Conservation (phyloP, 208 protist species). For the Acanthamoeba healyi region DNA sequence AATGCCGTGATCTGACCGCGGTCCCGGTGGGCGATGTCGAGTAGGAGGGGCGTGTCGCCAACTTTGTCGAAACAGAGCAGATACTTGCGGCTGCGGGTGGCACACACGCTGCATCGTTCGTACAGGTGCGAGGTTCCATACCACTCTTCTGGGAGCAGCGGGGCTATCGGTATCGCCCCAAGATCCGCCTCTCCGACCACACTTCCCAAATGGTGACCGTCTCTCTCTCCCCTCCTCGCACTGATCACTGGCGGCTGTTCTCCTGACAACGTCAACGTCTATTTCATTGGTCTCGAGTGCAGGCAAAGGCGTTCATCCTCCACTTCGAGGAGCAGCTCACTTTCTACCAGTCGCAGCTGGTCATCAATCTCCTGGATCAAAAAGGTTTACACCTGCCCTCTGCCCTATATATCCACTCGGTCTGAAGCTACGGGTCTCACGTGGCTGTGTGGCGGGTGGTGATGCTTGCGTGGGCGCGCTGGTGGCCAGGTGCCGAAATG, state of each 20-base stretch:
- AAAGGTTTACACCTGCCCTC: neutral
- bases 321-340: constrained; percentile 59
- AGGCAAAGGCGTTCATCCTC: constrained; percentile 59
- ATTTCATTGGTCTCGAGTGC: neutral
- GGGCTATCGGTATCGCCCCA: constrained; percentile 28
- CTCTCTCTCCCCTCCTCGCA: too few relatives aligned
- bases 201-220: neutral
- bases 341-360: constrained; percentile 22
- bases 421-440: neutral
- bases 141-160: constrained; percentile 88
- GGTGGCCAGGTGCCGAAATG: neutral
- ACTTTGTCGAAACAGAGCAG: too few relatives aligned
- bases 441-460: too few relatives aligned
- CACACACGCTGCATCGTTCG: too few relatives aligned
- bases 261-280: too few relatives aligned
- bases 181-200: constrained; percentile 9
- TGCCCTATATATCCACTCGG: neutral
- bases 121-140: too few relatives aligned
- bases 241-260: neutral
- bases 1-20: too few relatives aligned
- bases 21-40: too few relatives aligned
- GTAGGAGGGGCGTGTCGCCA: too few relatives aligned
- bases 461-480: too few relatives aligned
- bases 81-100: too few relatives aligned
- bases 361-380: constrained; percentile 50